Base-by-base conservation (phyloP, 495 filamentous ascomycete genomes). In the Delitschia confertaspora region DNA sequence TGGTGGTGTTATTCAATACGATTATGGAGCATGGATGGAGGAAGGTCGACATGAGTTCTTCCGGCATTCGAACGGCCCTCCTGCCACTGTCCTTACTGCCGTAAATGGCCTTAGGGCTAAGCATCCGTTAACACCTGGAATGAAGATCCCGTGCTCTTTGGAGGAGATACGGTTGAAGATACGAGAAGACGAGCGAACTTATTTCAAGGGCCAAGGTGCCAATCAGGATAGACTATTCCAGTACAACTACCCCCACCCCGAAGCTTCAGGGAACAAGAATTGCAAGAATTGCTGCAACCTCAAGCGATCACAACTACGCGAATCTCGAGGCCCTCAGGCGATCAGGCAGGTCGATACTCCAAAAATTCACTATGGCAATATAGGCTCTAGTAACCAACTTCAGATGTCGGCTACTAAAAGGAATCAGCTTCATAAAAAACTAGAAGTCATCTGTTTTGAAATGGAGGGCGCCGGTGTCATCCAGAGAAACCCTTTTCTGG, bases 301-400 rank as follows among this genome's bases (percentile, higher is more conserved):
- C 18, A 23, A 40, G n/a, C 21, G 23, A 16, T 19, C 26, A 8
- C 18, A 16, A 6, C 35, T 22, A 29, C 45, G 36, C 25, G 24
- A 25, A 8, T 14, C 32, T 17, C 45, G 45, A 48, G 45, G 45
- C 11, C 26, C 23, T n/a, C 20, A 29, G 24, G 45, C 45, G 9
- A 40, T n/a, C 18, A 9, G 45, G 29, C 14, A 33, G 32, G 10
- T 48, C 14, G 45, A 48, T 16, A 20, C 32, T 25, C 45, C 36
- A 18, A 33, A 6, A 4, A 16, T 48, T 16, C 45, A 48, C 16
- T 48, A 33, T 22, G 36, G 45, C 45, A 48, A 48, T 16, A 41
- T 48, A 17, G 45, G 36, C 14, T 48, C 45, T 8, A 48, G 45
- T 37, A 48, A 41, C 27, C 45, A 48, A 29, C 25, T 48, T 9